Evolutionary conservation across 257 asterid genomes (phyloP).

Genomic region (Craterostigma plantagineum): DNA sequence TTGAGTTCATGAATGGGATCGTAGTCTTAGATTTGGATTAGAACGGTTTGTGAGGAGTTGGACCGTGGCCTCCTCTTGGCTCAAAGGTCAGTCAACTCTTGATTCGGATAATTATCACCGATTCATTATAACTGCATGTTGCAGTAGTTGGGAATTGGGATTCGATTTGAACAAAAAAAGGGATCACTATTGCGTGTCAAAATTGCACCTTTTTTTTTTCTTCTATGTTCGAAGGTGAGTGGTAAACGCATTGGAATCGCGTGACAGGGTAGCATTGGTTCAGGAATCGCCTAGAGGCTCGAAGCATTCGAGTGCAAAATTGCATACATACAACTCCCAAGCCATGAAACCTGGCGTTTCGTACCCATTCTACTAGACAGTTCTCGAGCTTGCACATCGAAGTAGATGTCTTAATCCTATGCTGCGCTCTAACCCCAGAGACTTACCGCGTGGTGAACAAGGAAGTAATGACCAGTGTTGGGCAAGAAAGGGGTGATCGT

Average conservation of each 20-base stretch:
- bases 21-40: no score
- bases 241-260: conserved; percentile 61
- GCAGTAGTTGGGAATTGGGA: no score
- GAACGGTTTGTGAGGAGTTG: no score
- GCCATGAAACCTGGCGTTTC: conserved; percentile 21
- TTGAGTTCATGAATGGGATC: no score
- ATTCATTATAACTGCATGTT: no score
- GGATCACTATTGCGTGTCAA: no score
- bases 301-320: conserved; percentile 56
- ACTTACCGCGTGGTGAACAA: conserved; percentile 42
- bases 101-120: no score
- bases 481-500: conserved; percentile 39
- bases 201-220: background rate
- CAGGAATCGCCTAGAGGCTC: conserved; percentile 59
- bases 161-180: no score
- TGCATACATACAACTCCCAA: conserved; percentile 41
- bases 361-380: conserved; percentile 28
- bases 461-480: conserved; percentile 33
- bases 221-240: conserved; percentile 31
- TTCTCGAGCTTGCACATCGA: conserved; percentile 27
- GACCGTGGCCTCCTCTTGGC: no score
- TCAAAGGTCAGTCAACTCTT: no score
- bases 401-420: conserved; percentile 42
- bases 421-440: conserved; percentile 42
- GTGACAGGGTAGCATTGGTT: conserved; percentile 67